phyloP scores from a whole-genome alignment of 805 yeast genomes.

The Starmera quercuum region DNA sequence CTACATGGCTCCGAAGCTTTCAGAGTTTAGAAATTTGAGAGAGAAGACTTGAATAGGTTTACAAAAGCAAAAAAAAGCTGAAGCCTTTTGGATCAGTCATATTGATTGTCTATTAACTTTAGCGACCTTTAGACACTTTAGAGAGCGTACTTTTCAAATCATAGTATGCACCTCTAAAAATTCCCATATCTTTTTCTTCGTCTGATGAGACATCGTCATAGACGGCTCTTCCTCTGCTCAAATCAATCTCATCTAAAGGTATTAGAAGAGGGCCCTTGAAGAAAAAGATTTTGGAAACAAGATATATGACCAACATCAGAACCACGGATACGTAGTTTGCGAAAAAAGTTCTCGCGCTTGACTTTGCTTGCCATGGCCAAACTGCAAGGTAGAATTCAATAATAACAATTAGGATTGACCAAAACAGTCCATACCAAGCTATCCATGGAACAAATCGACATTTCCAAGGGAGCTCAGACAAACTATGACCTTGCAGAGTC shows the following conservation, averaged over 20 bases:
- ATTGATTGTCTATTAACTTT: too few species aligned
- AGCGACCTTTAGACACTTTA: too few species aligned
- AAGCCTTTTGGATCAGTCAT: too few species aligned
- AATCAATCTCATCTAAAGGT: slow-evolving; percentile 33
- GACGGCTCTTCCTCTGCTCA: slow-evolving; percentile 34
- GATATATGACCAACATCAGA: slow-evolving; percentile 21
- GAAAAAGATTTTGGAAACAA: slow-evolving; percentile 18
- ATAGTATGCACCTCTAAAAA: background rate
- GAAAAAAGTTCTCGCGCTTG: slow-evolving; percentile 29
- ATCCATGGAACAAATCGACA: slow-evolving; percentile 30
- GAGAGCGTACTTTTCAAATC: too few species aligned
- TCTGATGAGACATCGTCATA: slow-evolving; percentile 23
- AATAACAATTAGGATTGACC: slow-evolving; percentile 26
- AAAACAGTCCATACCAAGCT: slow-evolving; percentile 27
- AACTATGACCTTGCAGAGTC: slow-evolving; percentile 48
- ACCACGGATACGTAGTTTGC: slow-evolving; percentile 31
- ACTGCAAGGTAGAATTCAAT: slow-evolving; percentile 32
- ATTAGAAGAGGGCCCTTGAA: slow-evolving; percentile 28
- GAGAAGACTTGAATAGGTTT: too few species aligned
- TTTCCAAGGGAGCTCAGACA: slow-evolving; percentile 52
- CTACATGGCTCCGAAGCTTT: too few species aligned
- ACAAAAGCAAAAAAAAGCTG: too few species aligned
- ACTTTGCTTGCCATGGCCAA: slow-evolving; percentile 12
- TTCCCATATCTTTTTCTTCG: slow-evolving; percentile 19
- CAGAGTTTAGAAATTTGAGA: too few species aligned